Base-by-base conservation (phyloP, 2,329 filamentous ascomycete species). In the Hortaea sp. region DNA sequence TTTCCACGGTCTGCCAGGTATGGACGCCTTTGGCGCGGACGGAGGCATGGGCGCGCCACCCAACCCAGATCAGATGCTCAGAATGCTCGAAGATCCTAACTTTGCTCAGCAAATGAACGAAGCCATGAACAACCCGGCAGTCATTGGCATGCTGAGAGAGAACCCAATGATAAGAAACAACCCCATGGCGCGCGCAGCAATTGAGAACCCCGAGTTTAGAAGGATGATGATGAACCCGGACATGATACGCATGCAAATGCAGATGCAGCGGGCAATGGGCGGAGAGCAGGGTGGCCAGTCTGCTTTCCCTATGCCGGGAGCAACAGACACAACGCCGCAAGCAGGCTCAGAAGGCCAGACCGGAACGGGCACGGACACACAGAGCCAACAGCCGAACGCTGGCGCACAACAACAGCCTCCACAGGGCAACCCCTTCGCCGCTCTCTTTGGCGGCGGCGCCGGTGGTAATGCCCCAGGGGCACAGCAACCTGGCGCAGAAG, bases 1-100 rank as follows among this genome's bases (percentile, higher is more conserved):
- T 5, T 88, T 94, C 63, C 83, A 89, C 48, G 87, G 88, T 50
- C 76, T 98, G 35, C 92, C 92, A 3, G 87, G 84, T 46, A 82
- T 84, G 51, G 85, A 89, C 52, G 81, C 88, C 70, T 97, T 98
- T 65, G 90, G 92, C 10, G 87, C 89, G 28, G 90, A 97, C 63
- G 90, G 90, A 59, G 90, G 90, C 49, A 95, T 95, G 88, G 88
- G 88, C 32, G 85, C 89, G 31, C 88, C 88, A 31, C 88, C 78
- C 62, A 79, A 81, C 62, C 79, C 88, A 49, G 89, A 95, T 48
- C 77, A 85, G 48, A 79, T 98, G 64, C 78, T 88, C 47, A 77
- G 81, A 53, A 85, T 95, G 79, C 81, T 98, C 59, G 81, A 85
- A 51, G 88, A 97, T 62, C 92, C 92, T 20, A 84, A 87, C 61